Conservation (phyloP, 78 protist genomes). For the Dictyostelium capitatum region DNA sequence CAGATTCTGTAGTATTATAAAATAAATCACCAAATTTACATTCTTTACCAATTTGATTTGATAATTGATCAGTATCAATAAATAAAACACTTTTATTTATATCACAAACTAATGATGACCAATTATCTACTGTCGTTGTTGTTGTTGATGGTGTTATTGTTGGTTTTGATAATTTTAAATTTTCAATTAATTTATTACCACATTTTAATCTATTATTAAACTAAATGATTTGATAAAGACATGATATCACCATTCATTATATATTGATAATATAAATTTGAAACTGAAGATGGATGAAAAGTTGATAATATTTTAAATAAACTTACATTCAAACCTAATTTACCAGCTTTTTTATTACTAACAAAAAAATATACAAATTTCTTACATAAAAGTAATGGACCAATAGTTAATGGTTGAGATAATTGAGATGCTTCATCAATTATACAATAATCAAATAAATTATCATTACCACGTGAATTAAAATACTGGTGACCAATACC, state of each 20-base stretch:
- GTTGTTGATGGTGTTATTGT: not conserved
- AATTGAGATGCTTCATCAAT: conserved; percentile 94
- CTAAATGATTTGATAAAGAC: conserved; percentile 73
- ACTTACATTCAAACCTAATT: conserved; percentile 37
- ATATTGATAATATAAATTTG: conserved; percentile 83
- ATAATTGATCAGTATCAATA: conserved; percentile 28
- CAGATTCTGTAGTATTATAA: conserved; percentile 16
- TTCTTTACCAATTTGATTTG: not conserved
- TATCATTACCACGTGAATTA: not conserved
- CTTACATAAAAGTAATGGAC: conserved; percentile 77
- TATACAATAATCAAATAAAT: conserved; percentile 88
- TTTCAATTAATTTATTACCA: conserved; percentile 65
- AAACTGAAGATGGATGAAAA: conserved; percentile 70
- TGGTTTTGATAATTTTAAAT: not conserved
- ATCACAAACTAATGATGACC: not conserved
- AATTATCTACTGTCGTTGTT: not conserved
- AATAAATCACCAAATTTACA: conserved; percentile 41
- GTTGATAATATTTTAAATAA: conserved; percentile 82
- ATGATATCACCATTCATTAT: conserved; percentile 87
- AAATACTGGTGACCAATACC: conserved; percentile 48
- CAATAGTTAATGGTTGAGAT: conserved; percentile 86
- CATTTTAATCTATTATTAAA: conserved; percentile 68
- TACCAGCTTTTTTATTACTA: conserved; percentile 61
- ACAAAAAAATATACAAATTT: conserved; percentile 83
- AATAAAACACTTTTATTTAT: conserved; percentile 10